Evolutionary conservation across 2,329 filamentous ascomycete genomes (phyloP).

Genomic region (Talaromyces piceae): DNA sequence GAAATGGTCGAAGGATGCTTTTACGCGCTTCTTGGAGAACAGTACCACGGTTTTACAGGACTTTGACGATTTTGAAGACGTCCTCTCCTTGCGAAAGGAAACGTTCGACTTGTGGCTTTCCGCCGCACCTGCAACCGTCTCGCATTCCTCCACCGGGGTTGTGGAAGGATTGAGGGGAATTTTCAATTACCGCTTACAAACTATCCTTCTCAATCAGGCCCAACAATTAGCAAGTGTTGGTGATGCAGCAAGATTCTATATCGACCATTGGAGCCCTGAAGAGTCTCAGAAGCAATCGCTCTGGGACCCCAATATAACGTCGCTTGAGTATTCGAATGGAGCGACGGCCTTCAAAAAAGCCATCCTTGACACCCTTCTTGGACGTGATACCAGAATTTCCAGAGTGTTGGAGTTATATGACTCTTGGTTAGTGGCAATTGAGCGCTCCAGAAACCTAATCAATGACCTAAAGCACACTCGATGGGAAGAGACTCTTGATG

Average conservation of each 20-base stretch:
- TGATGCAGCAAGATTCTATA: conserved; percentile 53
- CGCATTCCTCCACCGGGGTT: conserved; percentile 50
- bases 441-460: conserved; percentile 34
- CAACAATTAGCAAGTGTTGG: conserved; percentile 59
- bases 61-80: conserved; percentile 53
- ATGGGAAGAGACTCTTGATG: conserved; percentile 34
- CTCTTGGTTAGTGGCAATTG: conserved; percentile 67
- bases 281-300: conserved; percentile 48
- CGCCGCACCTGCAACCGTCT: conserved; percentile 54
- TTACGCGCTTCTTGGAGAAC: conserved; percentile 51
- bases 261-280: conserved; percentile 54
- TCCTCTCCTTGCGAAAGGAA: conserved; percentile 62
- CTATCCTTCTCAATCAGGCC: conserved; percentile 57
- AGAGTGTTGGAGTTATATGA: conserved; percentile 57
- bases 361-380: conserved; percentile 63
- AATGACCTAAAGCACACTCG: conserved; percentile 27
- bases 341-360: conserved; percentile 62
- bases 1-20: conserved; percentile 56
- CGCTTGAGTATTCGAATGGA: conserved; percentile 58
- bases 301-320: conserved; percentile 61
- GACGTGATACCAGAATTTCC: conserved; percentile 61
- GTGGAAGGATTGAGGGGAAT: conserved; percentile 60
- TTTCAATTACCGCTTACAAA: conserved; percentile 61
- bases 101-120: conserved; percentile 70
- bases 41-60: conserved; percentile 31